Evolutionary conservation across 257 asterid species (phyloP), one percentile per base, ranked within the genome.

Genomic region (Apocynum venetum): DNA sequence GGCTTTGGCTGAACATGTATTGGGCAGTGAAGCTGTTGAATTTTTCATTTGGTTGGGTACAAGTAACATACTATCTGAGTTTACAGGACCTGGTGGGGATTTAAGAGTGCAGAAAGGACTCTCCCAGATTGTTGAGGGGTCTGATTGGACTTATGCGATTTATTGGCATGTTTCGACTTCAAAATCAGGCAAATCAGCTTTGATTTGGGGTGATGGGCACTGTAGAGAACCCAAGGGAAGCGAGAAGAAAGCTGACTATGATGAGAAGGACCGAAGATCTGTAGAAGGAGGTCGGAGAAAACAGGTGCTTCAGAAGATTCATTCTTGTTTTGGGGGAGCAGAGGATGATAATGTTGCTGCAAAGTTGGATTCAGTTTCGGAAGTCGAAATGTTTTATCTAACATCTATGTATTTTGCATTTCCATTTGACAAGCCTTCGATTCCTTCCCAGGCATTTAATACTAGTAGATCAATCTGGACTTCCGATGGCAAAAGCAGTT

Each of bases 121-220:
- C 19, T 84, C 91, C 88, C 89, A 86, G 81, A 83, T 96, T 40
- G 88, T 90, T 19, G 97, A 96, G 78, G 96, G 90, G 11, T 88
- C 96, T 44, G 94, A 96, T 73, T 96, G 92, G 93, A 86, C 93
- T 2, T 96, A 93, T 46, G 98, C 98, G 66, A 90, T 96, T 25
- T 93, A 93, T 77, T 96, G 99, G 99, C 98, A 96, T 43, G 98
- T 96, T 47, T 88, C 97, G 0, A 93, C 88, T 53, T 88, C 98
- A 1, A 96, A 91, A 82, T 96, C 97, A 1, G 97, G 98, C 41
- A 96, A 89, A 89, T 96, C 99, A 0, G 97, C 99, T 36, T 84
- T 96, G 73, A 84, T 96, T 72, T 93, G 99, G 98, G 99, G 99
- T 0, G 99, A 93, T 78, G 99, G 99, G 40, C 94, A 91, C 57